A percentile compares a stretch with the other conserved stretches of the same genome.
phyloP scores from a whole-genome alignment of 2,329 filamentous ascomycete genomes.

The Pseudomassariella vexata region DNA sequence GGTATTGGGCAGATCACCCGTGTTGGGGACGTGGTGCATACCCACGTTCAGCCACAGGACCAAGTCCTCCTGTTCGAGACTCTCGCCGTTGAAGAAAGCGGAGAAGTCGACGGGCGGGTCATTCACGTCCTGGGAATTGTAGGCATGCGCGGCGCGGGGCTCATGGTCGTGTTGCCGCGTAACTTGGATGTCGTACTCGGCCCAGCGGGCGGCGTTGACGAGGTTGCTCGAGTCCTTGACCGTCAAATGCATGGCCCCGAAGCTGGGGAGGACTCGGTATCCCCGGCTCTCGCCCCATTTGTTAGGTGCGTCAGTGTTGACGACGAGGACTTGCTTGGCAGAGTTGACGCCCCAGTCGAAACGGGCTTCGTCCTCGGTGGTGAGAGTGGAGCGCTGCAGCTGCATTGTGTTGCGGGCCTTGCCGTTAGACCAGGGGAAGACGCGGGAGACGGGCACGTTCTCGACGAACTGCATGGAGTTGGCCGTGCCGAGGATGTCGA shows the following conservation, averaged over 20 bases:
- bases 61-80: slow-evolving; percentile 35
- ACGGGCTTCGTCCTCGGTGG: slow-evolving; percentile 34
- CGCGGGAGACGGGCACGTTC: slow-evolving; percentile 23
- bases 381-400: slow-evolving; percentile 34
- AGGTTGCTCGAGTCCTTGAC: slow-evolving; percentile 41
- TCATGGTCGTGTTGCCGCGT: slow-evolving; percentile 47
- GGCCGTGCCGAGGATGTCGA: slow-evolving; percentile 41
- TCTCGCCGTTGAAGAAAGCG: slow-evolving; percentile 40
- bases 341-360: slow-evolving; percentile 44
- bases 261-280: slow-evolving; percentile 39
- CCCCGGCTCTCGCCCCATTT: slow-evolving; percentile 45
- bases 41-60: slow-evolving; percentile 50
- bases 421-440: slow-evolving; percentile 44
- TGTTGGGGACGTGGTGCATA: slow-evolving; percentile 53
- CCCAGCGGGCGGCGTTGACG: slow-evolving; percentile 39
- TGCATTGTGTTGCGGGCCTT: slow-evolving; percentile 45
- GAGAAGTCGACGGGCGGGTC: slow-evolving; percentile 46
- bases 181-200: slow-evolving; percentile 44
- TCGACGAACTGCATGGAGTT: slow-evolving; percentile 36
- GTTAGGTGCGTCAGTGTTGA: slow-evolving; percentile 45
- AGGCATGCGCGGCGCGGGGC: slow-evolving; percentile 35
- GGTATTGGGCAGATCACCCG: slow-evolving; percentile 48
- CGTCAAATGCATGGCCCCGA: slow-evolving; percentile 36
- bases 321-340: slow-evolving; percentile 39
- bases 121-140: slow-evolving; percentile 36